phyloP scores from a whole-genome alignment of 208 protist genomes.

The Leishmania major region DNA sequence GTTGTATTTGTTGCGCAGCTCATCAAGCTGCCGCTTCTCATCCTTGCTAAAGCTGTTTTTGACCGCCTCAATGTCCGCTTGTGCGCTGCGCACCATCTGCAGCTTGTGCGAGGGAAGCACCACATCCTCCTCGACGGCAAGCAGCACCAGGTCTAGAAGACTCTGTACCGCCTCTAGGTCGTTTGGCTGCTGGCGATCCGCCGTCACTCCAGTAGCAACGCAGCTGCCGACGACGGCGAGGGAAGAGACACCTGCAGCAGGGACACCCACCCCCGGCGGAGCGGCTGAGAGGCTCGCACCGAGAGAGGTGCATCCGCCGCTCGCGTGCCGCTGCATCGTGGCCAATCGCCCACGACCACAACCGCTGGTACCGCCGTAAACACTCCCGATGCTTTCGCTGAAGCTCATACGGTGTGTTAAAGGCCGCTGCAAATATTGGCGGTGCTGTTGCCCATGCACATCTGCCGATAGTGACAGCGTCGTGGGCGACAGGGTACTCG shows the following conservation, averaged over 20 bases:
- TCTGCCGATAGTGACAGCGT: conserved; percentile 1
- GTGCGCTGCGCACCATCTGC: conserved; percentile 16
- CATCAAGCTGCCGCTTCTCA: conserved; percentile 38
- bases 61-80: conserved; percentile 32
- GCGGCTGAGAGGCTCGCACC: conserved; percentile 3
- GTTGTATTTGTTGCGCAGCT: conserved; percentile 53
- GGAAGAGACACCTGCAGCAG: neutral
- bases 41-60: conserved; percentile 27
- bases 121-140: conserved; percentile 85
- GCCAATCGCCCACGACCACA: neutral
- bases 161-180: conserved; percentile 77
- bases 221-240: neutral
- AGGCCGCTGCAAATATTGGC: neutral
- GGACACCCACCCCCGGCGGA: neutral
- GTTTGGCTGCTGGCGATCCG: neutral
- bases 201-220: conserved; percentile 4
- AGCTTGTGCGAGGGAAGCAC: conserved; percentile 33
- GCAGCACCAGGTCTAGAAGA: conserved; percentile 80
- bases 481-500: neutral
- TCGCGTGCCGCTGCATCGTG: neutral
- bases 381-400: conserved; percentile 10
- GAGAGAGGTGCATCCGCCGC: neutral
- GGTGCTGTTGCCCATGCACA: neutral
- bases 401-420: neutral
- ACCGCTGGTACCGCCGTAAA: conserved; percentile 7